A percentile compares a stretch with the other conserved stretches of the same genome.
phyloP scores from a whole-genome alignment of 345 rosid genomes.

The Gossypium australe region DNA sequence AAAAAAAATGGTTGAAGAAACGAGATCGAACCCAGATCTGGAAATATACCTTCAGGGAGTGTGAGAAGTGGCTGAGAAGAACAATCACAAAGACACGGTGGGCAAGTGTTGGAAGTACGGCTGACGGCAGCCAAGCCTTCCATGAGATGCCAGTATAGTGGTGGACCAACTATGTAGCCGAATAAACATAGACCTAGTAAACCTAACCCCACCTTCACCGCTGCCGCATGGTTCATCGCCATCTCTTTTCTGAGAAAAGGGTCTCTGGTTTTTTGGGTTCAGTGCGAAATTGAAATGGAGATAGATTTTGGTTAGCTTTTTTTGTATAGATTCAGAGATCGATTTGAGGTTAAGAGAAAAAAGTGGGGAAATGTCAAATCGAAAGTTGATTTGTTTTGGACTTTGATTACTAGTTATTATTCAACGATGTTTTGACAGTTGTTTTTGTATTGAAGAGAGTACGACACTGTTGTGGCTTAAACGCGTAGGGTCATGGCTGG shows the following conservation, averaged over 20 bases:
- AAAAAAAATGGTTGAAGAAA: not conserved
- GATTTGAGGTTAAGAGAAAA: not conserved
- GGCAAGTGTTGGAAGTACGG: slow-evolving; percentile 42
- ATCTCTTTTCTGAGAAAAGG: not conserved
- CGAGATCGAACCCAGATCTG: slow-evolving; percentile 10
- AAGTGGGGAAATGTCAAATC: not conserved
- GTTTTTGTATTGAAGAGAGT: not conserved
- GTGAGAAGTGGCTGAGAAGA: slow-evolving; percentile 65
- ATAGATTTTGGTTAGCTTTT: not conserved
- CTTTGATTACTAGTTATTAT: not conserved
- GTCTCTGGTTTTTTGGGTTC: not conserved
- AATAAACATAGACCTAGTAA: slow-evolving; percentile 55
- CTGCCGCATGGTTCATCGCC: slow-evolving; percentile 50
- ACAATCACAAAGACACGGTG: slow-evolving; percentile 78
- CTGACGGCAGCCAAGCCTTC: slow-evolving; percentile 58
- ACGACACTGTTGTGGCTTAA: too few species aligned
- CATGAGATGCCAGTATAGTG: slow-evolving; percentile 83
- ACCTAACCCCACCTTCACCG: slow-evolving; percentile 43
- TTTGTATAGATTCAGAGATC: not conserved
- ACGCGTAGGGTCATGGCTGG: not conserved
- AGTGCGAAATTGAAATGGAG: not conserved
- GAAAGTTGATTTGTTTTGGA: not conserved
- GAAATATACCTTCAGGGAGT: slow-evolving; percentile 55
- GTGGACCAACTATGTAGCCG: slow-evolving; percentile 83
- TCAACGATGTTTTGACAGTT: not conserved